Evolutionary conservation across 176 grass and related monocot species (phyloP).

Genomic region (Triticum timopheevii): DNA sequence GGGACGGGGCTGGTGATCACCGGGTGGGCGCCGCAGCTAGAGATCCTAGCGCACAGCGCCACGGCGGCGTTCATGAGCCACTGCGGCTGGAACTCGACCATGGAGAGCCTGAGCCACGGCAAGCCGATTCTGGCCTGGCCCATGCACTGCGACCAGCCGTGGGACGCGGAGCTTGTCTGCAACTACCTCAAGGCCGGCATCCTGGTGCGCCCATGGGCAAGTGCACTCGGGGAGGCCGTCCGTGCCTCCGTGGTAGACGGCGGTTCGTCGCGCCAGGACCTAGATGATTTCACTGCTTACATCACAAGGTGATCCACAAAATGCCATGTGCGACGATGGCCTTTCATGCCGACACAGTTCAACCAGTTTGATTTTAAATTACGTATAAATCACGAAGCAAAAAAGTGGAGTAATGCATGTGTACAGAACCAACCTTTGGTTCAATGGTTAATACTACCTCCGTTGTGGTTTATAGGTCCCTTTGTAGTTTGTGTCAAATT

Average conservation of each 20-base stretch:
- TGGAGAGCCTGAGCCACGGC: conserved; percentile 65
- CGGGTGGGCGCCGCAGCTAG: conserved; percentile 65
- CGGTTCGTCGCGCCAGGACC: conserved; percentile 30
- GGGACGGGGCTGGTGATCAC: conserved; percentile 30
- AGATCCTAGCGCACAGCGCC: conserved; percentile 44
- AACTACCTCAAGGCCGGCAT: conserved; percentile 47
- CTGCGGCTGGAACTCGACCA: conserved; percentile 76
- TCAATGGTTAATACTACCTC: too few relatives aligned
- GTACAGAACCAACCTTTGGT: too few relatives aligned
- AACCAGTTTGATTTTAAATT: too few relatives aligned
- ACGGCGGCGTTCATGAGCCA: conserved; percentile 71
- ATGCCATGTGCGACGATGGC: too few relatives aligned
- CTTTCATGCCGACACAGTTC: too few relatives aligned
- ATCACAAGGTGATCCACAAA: conserved; percentile 35
- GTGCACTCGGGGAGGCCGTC: conserved; percentile 24
- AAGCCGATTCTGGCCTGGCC: conserved; percentile 58
- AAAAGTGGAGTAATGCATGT: too few relatives aligned
- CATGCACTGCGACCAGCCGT: conserved; percentile 64
- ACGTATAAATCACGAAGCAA: too few relatives aligned
- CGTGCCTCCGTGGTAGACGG: conserved; percentile 4
- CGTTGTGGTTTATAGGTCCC: too few relatives aligned
- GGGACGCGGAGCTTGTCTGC: conserved; percentile 36
- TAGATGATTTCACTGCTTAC: conserved; percentile 43
- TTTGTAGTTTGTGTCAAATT: too few relatives aligned
- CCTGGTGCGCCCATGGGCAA: conserved; percentile 38